A percentile compares a stretch with the other conserved stretches of the same genome.
phyloP scores from a whole-genome alignment of 768 basidiomycete species.

The Termitomyces sp. region DNA sequence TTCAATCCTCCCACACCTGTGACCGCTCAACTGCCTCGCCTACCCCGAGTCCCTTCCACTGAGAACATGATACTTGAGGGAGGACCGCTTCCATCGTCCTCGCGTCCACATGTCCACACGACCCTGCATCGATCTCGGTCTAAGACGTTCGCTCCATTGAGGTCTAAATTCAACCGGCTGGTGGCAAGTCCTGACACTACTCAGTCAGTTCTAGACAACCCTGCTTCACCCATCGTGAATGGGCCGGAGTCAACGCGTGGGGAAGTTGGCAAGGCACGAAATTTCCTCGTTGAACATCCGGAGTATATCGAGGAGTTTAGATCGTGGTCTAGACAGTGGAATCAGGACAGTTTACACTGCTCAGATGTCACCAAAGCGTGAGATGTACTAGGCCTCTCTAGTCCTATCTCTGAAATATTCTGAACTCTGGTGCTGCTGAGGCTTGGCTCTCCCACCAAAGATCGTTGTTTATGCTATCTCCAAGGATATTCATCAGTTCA shows the following conservation, averaged over 20 bases:
- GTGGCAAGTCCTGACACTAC: not conserved
- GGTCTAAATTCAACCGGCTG: not conserved
- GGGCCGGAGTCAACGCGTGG: slow-evolving; percentile 7
- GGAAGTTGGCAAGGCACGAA: slow-evolving; percentile 3
- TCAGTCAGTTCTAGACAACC: not conserved
- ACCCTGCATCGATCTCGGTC: slow-evolving; percentile 17
- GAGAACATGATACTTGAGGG: slow-evolving; percentile 12
- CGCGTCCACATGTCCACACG: slow-evolving; percentile 9
- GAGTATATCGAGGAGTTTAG: slow-evolving; percentile 8
- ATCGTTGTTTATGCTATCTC: not conserved
- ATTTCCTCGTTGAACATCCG: slow-evolving; percentile 5
- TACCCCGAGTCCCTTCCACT: not conserved
- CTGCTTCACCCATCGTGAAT: slow-evolving; percentile 6
- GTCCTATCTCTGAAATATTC: no score
- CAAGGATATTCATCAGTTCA: not conserved
- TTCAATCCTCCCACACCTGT: slow-evolving; percentile 23
- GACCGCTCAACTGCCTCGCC: not conserved
- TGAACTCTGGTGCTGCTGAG: not conserved
- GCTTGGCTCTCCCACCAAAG: not conserved
- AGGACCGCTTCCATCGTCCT: slow-evolving; percentile 1
- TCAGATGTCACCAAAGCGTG: slow-evolving; percentile 6
- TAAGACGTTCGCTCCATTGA: slow-evolving; percentile 13
- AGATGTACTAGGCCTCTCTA: not conserved
- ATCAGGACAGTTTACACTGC: slow-evolving; percentile 12
- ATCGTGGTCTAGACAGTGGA: slow-evolving; percentile 14